Conservation (phyloP, 75 land plant species). For the Ceratopteris richardii region DNA sequence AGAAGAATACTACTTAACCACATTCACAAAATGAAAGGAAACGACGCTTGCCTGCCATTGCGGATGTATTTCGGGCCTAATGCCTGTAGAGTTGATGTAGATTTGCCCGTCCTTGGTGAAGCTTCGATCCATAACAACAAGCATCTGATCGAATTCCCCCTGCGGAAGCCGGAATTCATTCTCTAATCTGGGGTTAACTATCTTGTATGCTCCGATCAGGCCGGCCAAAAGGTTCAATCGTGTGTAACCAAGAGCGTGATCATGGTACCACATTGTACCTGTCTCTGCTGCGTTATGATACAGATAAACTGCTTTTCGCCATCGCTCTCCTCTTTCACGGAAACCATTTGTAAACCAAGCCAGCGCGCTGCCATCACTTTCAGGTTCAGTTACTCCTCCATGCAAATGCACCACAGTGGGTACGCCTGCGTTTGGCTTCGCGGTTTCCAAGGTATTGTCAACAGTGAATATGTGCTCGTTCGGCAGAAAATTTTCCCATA, state of each 20-base stretch:
- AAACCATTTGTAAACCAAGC: slow-evolving; percentile 26
- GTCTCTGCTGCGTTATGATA: slow-evolving; percentile 36
- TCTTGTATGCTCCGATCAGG: slow-evolving; percentile 23
- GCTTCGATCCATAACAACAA: slow-evolving; percentile 49
- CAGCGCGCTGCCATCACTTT: slow-evolving; percentile 14
- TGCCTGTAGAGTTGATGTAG: slow-evolving; percentile 51
- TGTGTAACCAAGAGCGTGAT: slow-evolving; percentile 23
- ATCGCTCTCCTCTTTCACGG: slow-evolving; percentile 11
- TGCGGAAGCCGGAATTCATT: slow-evolving; percentile 40
- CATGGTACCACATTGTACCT: slow-evolving; percentile 20
- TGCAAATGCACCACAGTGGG: slow-evolving; percentile 32
- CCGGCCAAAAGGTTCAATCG: slow-evolving; percentile 27
- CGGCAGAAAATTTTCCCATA: slow-evolving; percentile 25
- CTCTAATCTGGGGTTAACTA: slow-evolving; percentile 40
- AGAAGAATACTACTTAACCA: no score
- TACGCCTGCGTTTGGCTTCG: slow-evolving; percentile 15
- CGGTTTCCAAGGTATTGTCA: slow-evolving; percentile 7
- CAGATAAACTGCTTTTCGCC: slow-evolving; percentile 19
- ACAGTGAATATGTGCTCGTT: slow-evolving; percentile 11
- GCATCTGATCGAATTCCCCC: slow-evolving; percentile 41
- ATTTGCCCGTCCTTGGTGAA: slow-evolving; percentile 49
- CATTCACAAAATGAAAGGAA: no score
- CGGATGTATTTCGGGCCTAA: slow-evolving; percentile 64
- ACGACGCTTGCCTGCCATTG: slow-evolving; percentile 63
- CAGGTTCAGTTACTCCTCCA: slow-evolving; percentile 19